Evolutionary conservation across 1,284 basidiomycete species (phyloP).

Genomic region (Ganoderma meredithae): DNA sequence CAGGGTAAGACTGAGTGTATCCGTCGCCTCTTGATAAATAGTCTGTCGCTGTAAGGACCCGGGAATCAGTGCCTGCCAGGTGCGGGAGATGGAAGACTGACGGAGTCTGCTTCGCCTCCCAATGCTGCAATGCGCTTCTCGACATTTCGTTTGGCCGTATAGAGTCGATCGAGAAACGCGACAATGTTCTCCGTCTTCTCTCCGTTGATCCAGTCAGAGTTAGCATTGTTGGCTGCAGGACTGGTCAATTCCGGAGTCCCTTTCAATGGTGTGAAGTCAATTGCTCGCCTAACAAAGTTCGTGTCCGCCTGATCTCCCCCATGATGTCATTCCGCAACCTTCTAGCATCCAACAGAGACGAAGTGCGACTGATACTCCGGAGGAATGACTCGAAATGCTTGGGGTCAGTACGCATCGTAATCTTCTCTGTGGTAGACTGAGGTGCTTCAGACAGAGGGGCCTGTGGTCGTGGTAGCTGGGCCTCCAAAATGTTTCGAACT

Average conservation of each 20-base stretch:
- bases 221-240: slow-evolving; percentile 75
- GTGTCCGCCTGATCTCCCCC: slow-evolving; percentile 84
- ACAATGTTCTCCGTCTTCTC: slow-evolving; percentile 85
- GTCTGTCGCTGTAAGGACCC: slow-evolving; percentile 33
- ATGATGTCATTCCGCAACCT: slow-evolving; percentile 91
- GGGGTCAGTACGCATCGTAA: slow-evolving; percentile 78
- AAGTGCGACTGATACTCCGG: slow-evolving; percentile 81
- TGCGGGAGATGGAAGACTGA: slow-evolving; percentile 43
- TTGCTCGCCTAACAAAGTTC: slow-evolving; percentile 68
- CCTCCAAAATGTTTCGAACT: slow-evolving; percentile 83
- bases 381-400: slow-evolving; percentile 92
- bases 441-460: slow-evolving; percentile 46
- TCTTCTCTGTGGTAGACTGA: slow-evolving; percentile 63
- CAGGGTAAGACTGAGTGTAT: slow-evolving; percentile 50
- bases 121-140: slow-evolving; percentile 86
- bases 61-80: neutral
- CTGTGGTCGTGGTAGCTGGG: slow-evolving; percentile 69
- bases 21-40: slow-evolving; percentile 37
- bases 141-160: slow-evolving; percentile 85
- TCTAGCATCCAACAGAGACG: slow-evolving; percentile 86
- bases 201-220: slow-evolving; percentile 85
- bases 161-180: slow-evolving; percentile 88
- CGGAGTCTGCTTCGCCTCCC: slow-evolving; percentile 72
- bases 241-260: slow-evolving; percentile 8
- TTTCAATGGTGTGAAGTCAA: neutral